Evolutionary conservation across 2,329 filamentous ascomycete genomes (phyloP).

Genomic region (Diaporthe eres): DNA sequence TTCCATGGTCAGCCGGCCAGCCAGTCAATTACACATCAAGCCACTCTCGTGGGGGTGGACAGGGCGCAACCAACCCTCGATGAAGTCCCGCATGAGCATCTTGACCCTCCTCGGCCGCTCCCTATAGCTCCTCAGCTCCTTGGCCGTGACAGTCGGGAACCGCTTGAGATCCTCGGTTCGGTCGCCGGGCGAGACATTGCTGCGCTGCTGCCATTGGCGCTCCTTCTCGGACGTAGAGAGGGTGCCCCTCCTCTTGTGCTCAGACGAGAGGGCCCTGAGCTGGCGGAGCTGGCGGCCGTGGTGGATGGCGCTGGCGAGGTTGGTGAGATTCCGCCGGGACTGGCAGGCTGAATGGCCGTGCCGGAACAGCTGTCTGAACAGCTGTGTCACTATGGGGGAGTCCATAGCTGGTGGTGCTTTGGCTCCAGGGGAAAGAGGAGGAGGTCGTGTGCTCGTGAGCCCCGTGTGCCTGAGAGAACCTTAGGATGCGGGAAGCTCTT

Average conservation of each 20-base stretch:
- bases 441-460: constrained; percentile 5
- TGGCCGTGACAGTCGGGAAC: constrained; percentile 89
- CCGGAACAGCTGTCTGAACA: constrained; percentile 89
- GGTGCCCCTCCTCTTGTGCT: constrained; percentile 45
- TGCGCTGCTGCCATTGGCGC: constrained; percentile 89
- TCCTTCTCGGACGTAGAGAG: constrained; percentile 61
- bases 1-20: not conserved
- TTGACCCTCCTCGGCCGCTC: constrained; percentile 90
- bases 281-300: constrained; percentile 55
- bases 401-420: constrained; percentile 73
- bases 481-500: not conserved
- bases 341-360: constrained; percentile 73
- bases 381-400: constrained; percentile 80
- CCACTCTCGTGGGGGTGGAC: not conserved
- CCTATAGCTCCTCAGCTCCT: constrained; percentile 78
- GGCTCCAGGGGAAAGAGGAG: not conserved
- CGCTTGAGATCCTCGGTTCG: constrained; percentile 83
- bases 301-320: constrained; percentile 55
- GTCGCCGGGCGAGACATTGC: constrained; percentile 80
- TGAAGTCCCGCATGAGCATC: constrained; percentile 98
- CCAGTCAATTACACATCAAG: not conserved
- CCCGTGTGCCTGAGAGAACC: not conserved
- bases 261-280: constrained; percentile 48
- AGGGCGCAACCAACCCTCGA: constrained; percentile 77
- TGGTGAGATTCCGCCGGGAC: constrained; percentile 60